Base-by-base conservation (phyloP, 768 basidiomycete species). In the Filobasidium floriforme region DNA sequence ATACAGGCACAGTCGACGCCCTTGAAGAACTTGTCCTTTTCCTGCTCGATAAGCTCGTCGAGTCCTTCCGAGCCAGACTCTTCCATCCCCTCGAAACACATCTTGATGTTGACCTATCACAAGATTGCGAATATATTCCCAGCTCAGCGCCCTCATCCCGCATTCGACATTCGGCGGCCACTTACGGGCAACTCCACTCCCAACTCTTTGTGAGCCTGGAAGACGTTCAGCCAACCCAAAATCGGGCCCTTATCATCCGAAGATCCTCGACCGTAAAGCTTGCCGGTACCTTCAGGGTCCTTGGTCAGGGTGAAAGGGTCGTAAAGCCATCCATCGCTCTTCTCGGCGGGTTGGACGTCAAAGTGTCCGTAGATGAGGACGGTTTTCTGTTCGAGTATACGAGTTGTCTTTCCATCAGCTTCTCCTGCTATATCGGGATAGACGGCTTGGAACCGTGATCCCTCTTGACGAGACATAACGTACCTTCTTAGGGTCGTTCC, bases 21-120 rank as follows among this genome's bases (percentile, higher is more conserved):
- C 44, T 87, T 83, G 79, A 96, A 93, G 84, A 87, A 96, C 26
- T 85, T 84, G 59, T 82, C 80, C 68, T 85, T 85, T 81, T 96
- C 92, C 59, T 82, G 81, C 67, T 82, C 79, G 68, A 97, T 90
- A 52, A 94, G 84, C 41, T 89, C 89, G 72, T 96, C 92, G 14
- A 97, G 83, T 1, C 92, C 92, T 71, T 90, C 89, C 49, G 88
- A 89, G 6, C 92, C 93, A 68, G 84, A 88, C 81, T 98, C 94
- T 77, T 98, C 94, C 93, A 96, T 98, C 59, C 81, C 93, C 77
- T 98, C 94, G 72, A 98, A 92, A 82, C 89, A 90, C 81, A 89
- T 87, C 69, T 86, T 85, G 63, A 97, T 79, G 76, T 97, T 96
- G 29, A 97, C 76, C 75, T 77, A 55, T 7, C 52, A 63, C 22